A percentile compares a stretch with the other conserved stretches of the same genome.
Evolutionary conservation across 192 early-diverging fungal genomes (phyloP).

Genomic region (Gryganskiella cystojenkinii): DNA sequence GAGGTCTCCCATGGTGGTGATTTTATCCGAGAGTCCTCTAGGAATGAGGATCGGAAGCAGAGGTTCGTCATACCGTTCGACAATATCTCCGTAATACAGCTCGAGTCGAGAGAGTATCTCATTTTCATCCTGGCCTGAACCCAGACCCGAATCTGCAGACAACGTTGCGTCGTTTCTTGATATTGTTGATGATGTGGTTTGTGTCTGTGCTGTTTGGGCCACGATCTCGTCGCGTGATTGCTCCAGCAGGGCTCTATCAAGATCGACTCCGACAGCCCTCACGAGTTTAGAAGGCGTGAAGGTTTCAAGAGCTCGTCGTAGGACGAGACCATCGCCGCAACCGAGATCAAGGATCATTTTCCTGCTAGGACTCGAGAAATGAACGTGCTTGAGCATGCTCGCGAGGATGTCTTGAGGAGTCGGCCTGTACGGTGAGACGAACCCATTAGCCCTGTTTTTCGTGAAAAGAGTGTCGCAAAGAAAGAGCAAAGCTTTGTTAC

Average conservation of each 20-base stretch:
- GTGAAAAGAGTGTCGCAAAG: no score
- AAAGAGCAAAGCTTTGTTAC: not conserved
- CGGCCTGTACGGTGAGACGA: slow-evolving; percentile 34
- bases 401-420: slow-evolving; percentile 31
- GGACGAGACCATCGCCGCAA: slow-evolving; percentile 38
- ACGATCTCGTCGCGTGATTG: slow-evolving; percentile 6
- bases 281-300: slow-evolving; percentile 23
- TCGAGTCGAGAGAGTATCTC: slow-evolving; percentile 20
- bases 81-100: slow-evolving; percentile 38
- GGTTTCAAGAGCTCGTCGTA: slow-evolving; percentile 30
- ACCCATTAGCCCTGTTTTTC: slow-evolving; percentile 27
- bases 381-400: slow-evolving; percentile 18
- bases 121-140: not conserved
- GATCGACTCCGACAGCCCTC: slow-evolving; percentile 34
- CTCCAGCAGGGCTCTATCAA: slow-evolving; percentile 27
- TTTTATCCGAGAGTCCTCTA: not conserved
- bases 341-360: slow-evolving; percentile 23
- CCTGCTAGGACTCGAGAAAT: slow-evolving; percentile 7
- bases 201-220: not conserved
- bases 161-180: no score
- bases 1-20: slow-evolving; percentile 13
- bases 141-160: not conserved
- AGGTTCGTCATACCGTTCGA: not conserved
- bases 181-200: no score
- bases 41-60: slow-evolving; percentile 8